These are phyloP conservation scores for Colletotrichum siamense DNA, from an alignment of 2,329 filamentous ascomycete species.

Conservation along the genomic window DNA sequence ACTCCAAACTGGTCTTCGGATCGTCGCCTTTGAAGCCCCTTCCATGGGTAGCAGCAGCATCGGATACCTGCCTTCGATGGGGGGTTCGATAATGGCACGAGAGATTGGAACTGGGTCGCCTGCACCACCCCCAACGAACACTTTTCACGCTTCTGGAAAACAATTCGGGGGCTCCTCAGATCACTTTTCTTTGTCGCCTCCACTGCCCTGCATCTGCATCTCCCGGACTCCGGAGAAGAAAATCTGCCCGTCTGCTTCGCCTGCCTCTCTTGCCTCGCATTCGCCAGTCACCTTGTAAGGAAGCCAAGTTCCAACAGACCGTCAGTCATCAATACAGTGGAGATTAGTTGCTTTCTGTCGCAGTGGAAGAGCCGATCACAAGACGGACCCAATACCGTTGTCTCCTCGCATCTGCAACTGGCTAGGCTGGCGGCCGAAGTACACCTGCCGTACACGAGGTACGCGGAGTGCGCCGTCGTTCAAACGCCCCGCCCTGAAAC, in stretches of 20 bases:
- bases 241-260: not conserved
- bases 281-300: not conserved
- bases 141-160: constrained; percentile 13
- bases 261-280: not conserved
- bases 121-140: not conserved
- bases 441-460: not conserved
- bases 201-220: not conserved
- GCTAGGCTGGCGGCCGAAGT: not conserved
- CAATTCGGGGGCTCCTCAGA: constrained; percentile 4
- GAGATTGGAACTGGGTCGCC: not conserved
- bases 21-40: not conserved
- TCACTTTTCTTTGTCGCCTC: not conserved
- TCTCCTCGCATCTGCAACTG: not conserved
- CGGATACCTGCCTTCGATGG: not conserved
- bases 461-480: not conserved
- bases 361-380: not conserved
- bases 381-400: not conserved
- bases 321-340: not conserved
- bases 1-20: not conserved
- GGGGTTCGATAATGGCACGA: not conserved
- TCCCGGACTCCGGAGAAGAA: not conserved
- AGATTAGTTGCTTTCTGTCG: not conserved
- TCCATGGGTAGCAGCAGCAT: not conserved
- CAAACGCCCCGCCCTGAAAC: not conserved
- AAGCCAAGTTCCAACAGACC: not conserved